Conservation (phyloP, 2,329 filamentous ascomycete species). For the Dothideomycetes sp. region DNA sequence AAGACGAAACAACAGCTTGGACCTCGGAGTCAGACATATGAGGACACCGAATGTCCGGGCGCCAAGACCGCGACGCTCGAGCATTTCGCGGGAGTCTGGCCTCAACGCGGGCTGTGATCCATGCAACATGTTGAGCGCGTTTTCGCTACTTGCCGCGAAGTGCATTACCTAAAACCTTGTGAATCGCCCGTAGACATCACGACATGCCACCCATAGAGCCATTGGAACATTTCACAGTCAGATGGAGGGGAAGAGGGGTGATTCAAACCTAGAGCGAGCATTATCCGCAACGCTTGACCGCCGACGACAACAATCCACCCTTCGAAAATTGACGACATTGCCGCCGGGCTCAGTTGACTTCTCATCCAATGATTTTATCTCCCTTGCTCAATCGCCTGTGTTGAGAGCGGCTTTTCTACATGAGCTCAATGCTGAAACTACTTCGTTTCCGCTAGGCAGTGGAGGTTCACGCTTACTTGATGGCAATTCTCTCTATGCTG, state of each 20-base stretch:
- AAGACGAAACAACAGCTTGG: no score
- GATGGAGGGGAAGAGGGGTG: not conserved
- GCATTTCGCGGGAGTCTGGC: no score
- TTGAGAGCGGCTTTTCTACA: conserved; percentile 39
- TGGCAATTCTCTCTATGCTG: conserved; percentile 51
- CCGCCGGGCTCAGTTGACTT: conserved; percentile 40
- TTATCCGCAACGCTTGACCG: conserved; percentile 9
- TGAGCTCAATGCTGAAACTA: conserved; percentile 28
- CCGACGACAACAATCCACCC: conserved; percentile 31
- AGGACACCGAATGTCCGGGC: no score
- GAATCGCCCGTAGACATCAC: not conserved
- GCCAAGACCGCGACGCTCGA: no score
- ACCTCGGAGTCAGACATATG: no score
- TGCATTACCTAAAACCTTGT: not conserved
- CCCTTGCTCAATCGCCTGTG: conserved; percentile 37
- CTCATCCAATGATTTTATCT: conserved; percentile 56
- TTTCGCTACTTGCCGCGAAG: no score
- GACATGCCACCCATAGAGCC: not conserved
- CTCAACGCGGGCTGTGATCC: no score
- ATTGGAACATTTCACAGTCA: not conserved
- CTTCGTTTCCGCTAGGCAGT: conserved; percentile 38
- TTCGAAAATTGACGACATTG: conserved; percentile 36
- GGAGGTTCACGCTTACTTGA: conserved; percentile 53
- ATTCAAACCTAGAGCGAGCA: not conserved
- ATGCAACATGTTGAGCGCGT: no score